Evolutionary conservation across 2,329 filamentous ascomycete genomes (phyloP).

Genomic region (Pyricularia sp.): DNA sequence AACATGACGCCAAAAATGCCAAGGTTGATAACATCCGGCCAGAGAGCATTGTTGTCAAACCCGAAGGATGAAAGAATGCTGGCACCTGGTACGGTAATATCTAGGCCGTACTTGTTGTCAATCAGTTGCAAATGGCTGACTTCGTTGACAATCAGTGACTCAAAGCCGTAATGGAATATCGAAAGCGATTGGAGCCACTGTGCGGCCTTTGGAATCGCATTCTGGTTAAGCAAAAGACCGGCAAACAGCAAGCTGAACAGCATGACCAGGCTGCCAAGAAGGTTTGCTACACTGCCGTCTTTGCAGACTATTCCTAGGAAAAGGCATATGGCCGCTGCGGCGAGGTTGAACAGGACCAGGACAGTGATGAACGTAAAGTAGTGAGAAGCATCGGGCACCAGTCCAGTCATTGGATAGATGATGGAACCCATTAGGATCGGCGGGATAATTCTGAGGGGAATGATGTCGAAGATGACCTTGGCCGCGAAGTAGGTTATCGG

Average conservation of each 20-base stretch:
- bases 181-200: slow-evolving; percentile 87
- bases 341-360: slow-evolving; percentile 88
- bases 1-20: slow-evolving; percentile 73
- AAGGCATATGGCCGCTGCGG: slow-evolving; percentile 82
- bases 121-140: slow-evolving; percentile 79
- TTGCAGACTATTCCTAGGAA: slow-evolving; percentile 95
- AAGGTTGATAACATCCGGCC: slow-evolving; percentile 71
- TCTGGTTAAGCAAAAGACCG: slow-evolving; percentile 84
- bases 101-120: slow-evolving; percentile 89
- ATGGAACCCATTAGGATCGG: slow-evolving; percentile 93
- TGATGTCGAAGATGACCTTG: slow-evolving; percentile 96
- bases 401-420: slow-evolving; percentile 93
- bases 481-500: slow-evolving; percentile 88
- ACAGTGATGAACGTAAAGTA: slow-evolving; percentile 90
- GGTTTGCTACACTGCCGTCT: slow-evolving; percentile 78
- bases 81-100: slow-evolving; percentile 90
- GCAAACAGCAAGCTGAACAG: slow-evolving; percentile 92
- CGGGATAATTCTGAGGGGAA: slow-evolving; percentile 85
- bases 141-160: slow-evolving; percentile 94
- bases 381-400: slow-evolving; percentile 67
- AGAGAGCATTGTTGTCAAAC: slow-evolving; percentile 77
- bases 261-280: slow-evolving; percentile 94
- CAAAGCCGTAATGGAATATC: slow-evolving; percentile 97
- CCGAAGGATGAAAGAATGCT: slow-evolving; percentile 91
- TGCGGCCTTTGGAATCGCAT: slow-evolving; percentile 75